These are phyloP conservation scores for Wickerhamiella musiphila DNA, from an alignment of 805 yeast genomes.

Conservation along the genomic window DNA sequence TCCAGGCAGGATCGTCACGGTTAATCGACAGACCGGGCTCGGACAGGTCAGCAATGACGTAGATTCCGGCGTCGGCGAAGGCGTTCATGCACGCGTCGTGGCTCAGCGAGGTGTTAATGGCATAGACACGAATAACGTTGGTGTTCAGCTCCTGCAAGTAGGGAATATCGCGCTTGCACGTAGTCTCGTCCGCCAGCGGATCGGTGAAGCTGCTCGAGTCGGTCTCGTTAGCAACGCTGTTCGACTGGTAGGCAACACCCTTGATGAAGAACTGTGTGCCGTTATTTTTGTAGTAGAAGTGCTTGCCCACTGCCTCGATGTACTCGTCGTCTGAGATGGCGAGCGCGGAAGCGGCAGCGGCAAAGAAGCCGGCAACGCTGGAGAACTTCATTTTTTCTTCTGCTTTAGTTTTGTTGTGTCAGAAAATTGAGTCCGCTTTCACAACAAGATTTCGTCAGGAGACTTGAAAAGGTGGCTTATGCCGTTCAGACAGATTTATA, in stretches of 20 bases:
- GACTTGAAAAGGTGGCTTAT: too few relatives aligned
- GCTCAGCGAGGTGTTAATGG: slow-evolving; percentile 50
- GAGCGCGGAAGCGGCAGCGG: too few relatives aligned
- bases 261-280: slow-evolving; percentile 74
- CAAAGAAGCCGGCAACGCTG: too few relatives aligned
- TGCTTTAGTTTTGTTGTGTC: too few relatives aligned
- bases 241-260: slow-evolving; percentile 78
- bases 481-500: too few relatives aligned
- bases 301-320: slow-evolving; percentile 51
- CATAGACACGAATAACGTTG: slow-evolving; percentile 73
- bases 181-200: slow-evolving; percentile 53
- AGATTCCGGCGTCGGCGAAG: slow-evolving; percentile 72
- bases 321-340: too few relatives aligned
- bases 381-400: too few relatives aligned
- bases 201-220: slow-evolving; percentile 38
- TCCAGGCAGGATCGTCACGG: slow-evolving; percentile 68
- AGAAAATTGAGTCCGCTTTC: too few relatives aligned
- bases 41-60: slow-evolving; percentile 76
- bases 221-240: slow-evolving; percentile 27
- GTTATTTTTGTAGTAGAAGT: slow-evolving; percentile 53
- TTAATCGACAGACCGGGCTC: slow-evolving; percentile 68
- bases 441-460: too few relatives aligned
- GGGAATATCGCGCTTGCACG: slow-evolving; percentile 75
- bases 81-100: slow-evolving; percentile 68
- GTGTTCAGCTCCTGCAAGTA: slow-evolving; percentile 49